phyloP scores from a whole-genome alignment of 148 eudicot genomes.

The Arctostaphylos glauca region DNA sequence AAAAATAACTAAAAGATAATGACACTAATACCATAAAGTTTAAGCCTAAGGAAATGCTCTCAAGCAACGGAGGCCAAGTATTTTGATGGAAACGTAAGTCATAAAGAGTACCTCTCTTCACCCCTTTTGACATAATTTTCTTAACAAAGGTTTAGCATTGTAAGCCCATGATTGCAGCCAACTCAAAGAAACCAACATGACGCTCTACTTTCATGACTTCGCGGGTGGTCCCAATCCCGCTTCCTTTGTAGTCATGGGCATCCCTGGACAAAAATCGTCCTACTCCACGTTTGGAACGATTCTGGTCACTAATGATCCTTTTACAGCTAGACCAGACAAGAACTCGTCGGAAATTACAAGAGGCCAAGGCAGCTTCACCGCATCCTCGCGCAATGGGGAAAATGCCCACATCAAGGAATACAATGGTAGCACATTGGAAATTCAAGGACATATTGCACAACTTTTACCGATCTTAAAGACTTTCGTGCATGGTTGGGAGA shows the following conservation, averaged over 20 bases:
- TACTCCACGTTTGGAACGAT: neutral
- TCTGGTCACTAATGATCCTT: neutral
- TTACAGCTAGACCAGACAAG: neutral
- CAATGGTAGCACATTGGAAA: conserved; percentile 12
- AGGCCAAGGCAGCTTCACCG: neutral
- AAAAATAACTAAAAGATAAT: too few relatives aligned
- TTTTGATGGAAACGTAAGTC: too few relatives aligned
- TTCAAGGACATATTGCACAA: neutral
- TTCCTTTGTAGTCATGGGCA: neutral
- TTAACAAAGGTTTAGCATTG: too few relatives aligned
- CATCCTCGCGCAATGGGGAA: neutral
- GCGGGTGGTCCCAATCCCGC: neutral
- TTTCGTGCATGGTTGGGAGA: neutral
- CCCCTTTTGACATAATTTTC: too few relatives aligned
- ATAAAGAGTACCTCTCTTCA: too few relatives aligned
- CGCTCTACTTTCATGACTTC: neutral
- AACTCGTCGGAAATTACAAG: neutral
- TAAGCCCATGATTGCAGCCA: neutral
- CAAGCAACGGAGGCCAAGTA: too few relatives aligned
- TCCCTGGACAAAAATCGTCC: too few relatives aligned
- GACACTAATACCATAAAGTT: too few relatives aligned
- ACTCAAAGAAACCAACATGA: conserved; percentile 15
- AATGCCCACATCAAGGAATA: neutral
- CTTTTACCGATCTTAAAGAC: neutral
- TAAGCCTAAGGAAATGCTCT: too few relatives aligned